Conservation (phyloP, 306 rosid genomes). For the Fragaria vesca region DNA sequence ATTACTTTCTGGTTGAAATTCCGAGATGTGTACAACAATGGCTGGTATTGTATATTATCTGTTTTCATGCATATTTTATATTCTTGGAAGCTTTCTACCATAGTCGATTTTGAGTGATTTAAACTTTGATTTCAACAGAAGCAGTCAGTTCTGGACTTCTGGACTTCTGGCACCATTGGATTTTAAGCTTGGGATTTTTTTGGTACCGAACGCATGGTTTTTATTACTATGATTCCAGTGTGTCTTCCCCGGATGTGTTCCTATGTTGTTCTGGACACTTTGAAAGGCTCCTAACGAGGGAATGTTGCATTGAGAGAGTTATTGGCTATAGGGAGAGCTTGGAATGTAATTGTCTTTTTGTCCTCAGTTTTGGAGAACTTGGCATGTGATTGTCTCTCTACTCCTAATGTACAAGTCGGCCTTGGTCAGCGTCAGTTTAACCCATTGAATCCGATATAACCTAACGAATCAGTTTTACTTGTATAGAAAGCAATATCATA, state of each 20-base stretch:
- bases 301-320: not conserved
- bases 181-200: too few species aligned
- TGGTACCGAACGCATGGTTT: not conserved
- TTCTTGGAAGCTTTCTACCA: not conserved
- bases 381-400: not conserved
- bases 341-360: not conserved
- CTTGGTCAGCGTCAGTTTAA: too few species aligned
- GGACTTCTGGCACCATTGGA: not conserved
- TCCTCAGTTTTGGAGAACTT: not conserved
- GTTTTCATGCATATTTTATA: not conserved
- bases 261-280: not conserved
- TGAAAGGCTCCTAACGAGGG: not conserved
- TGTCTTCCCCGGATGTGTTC: not conserved
- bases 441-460: not conserved
- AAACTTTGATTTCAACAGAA: not conserved
- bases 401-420: not conserved
- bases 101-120: not conserved
- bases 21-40: slow-evolving; percentile 26
- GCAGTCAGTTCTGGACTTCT: not conserved
- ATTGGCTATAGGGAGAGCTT: not conserved
- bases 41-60: slow-evolving; percentile 40
- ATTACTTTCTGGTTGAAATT: slow-evolving; percentile 30
- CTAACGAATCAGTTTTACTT: not conserved
- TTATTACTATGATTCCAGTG: not conserved
- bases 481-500: not conserved